Base-by-base conservation (phyloP, 139 green algal genomes). In the Micractinium conductrix region DNA sequence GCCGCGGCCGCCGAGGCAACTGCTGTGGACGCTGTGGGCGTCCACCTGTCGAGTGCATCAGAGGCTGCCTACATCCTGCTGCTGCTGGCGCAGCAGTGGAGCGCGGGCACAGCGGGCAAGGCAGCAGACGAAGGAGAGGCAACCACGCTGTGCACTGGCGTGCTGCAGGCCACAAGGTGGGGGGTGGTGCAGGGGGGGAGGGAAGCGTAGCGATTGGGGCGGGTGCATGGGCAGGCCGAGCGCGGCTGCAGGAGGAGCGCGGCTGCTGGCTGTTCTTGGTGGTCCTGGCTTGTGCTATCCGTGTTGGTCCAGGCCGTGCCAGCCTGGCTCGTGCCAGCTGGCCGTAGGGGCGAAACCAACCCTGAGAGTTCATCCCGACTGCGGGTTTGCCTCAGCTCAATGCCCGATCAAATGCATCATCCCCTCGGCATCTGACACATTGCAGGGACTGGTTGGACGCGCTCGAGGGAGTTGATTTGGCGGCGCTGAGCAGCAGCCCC, bases 1-100 rank as follows among this genome's bases (percentile, higher is more conserved):
- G 65, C 67, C 24, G 79, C 79, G 2, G 79, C 65, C 24, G 44
- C 44, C 19, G 35, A 78, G 45, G 44, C 45, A 7, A 55, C 83
- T 9, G 82, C 62, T 28, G 73, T 86, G n/a, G 81, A 86, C 67
- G 16, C 82, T 14, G n/a, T 38, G 14, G 68, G 53, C 9, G 71
- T 55, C 0, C 84, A 88, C 73, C 37, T 85, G 21, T n/a, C 42
- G 21, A 38, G 26, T 17, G 74, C 75, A 19, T 65, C 74, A 9
- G 86, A 86, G 67, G 86, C 75, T 6, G 62, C 86, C 26, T 40
- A 85, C 16, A 37, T 84, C 2, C 42, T 80, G 75, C 75, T 89
- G 75, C 70, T 89, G 50, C 62, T 84, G 67, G 70, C 75, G 33
- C 81, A 74, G 68, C 82, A 72, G 21, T 86, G 82, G 78, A 38